Conservation (phyloP, 805 yeast genomes). For the Monosporozyma solicola region DNA sequence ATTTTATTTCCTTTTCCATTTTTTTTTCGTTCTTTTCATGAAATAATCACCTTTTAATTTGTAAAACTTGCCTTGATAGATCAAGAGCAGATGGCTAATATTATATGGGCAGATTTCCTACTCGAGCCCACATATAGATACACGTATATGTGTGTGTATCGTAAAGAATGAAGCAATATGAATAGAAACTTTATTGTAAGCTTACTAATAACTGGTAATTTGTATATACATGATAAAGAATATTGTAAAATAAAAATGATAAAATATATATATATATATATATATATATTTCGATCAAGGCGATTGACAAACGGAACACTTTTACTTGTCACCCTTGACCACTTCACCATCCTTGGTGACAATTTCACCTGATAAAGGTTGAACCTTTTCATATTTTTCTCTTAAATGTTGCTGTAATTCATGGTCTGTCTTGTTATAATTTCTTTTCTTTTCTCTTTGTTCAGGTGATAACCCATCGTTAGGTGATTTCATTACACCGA, state of each 20-base stretch:
- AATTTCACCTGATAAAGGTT: slow-evolving; percentile 53
- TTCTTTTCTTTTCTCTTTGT: slow-evolving; percentile 37
- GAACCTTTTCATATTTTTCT: slow-evolving; percentile 47
- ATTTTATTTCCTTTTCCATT: not conserved
- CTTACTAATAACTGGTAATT: not conserved
- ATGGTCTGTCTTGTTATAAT: slow-evolving; percentile 55
- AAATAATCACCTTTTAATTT: not conserved
- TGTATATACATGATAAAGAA: not conserved
- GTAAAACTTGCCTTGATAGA: not conserved
- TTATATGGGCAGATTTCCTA: no score
- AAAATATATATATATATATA: no score
- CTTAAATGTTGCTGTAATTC: slow-evolving; percentile 52
- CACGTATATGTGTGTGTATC: no score
- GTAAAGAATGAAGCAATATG: no score
- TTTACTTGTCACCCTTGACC: not conserved
- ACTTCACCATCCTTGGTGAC: slow-evolving; percentile 34
- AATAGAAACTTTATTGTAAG: no score
- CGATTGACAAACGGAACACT: not conserved
- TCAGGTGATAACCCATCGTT: slow-evolving; percentile 7
- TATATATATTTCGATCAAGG: no score
- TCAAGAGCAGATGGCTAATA: not conserved
- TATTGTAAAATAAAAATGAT: not conserved
- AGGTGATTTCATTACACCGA: slow-evolving; percentile 23
- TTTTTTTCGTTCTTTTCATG: not conserved
- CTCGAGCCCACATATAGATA: no score